Evolutionary conservation across 2,329 filamentous ascomycete species (phyloP).

Genomic region (Teratosphaeria nubilosa): DNA sequence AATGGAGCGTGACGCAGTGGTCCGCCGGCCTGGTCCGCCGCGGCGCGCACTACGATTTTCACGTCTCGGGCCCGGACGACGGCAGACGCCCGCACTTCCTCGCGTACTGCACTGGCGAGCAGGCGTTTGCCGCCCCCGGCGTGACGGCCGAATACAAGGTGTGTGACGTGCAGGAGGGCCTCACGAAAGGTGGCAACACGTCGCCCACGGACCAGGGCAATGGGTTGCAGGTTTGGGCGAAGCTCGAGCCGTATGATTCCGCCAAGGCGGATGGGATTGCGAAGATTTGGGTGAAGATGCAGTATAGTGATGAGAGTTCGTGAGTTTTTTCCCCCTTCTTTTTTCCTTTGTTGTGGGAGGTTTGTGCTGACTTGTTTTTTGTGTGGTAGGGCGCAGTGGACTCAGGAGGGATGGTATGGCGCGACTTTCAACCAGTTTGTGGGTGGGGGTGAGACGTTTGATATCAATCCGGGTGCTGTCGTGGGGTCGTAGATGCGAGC

Average conservation of each 20-base stretch:
- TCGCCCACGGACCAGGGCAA: not conserved
- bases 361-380: not conserved
- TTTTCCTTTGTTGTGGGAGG: not conserved
- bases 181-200: not conserved
- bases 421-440: not conserved
- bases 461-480: not conserved
- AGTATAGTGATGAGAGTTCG: not conserved
- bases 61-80: not conserved
- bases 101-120: not conserved
- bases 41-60: not conserved
- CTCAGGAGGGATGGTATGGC: not conserved
- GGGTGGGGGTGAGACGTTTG: not conserved
- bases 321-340: not conserved
- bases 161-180: not conserved
- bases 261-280: not conserved
- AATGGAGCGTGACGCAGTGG: not conserved
- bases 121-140: too few relatives aligned
- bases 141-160: not conserved
- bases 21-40: not conserved
- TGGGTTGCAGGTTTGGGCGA: not conserved
- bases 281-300: not conserved
- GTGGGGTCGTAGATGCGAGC: not conserved
- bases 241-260: not conserved
- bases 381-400: not conserved
- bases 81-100: not conserved